Percentiles rank a stretch among this genome's conserved stretches.
Evolutionary conservation across 2,329 filamentous ascomycete species (phyloP).

Genomic region (Penicillium sp.): DNA sequence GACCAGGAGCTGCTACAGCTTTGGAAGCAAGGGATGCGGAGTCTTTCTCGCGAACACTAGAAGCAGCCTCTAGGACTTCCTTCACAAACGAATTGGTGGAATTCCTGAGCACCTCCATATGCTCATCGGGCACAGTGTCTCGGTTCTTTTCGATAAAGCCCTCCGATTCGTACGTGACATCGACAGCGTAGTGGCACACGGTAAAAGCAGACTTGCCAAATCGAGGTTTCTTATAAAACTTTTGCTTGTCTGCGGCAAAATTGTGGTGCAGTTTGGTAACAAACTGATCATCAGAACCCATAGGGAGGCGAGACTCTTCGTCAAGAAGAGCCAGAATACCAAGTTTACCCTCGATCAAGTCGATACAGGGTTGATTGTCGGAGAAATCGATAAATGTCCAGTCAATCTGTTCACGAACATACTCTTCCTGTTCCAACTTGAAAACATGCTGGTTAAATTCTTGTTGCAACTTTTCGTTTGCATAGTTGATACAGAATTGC

Average conservation of each 20-base stretch:
- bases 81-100: constrained; percentile 82
- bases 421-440: constrained; percentile 98
- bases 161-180: constrained; percentile 98
- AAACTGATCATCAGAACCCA: constrained; percentile 96
- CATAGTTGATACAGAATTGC: constrained; percentile 99
- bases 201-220: constrained; percentile 98
- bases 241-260: constrained; percentile 83
- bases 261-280: constrained; percentile 95
- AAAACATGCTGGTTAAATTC: constrained; percentile 99
- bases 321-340: constrained; percentile 89
- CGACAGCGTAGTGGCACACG: constrained; percentile 95
- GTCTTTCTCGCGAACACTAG: constrained; percentile 87
- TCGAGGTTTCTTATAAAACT: constrained; percentile 97
- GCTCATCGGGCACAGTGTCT: constrained; percentile 96
- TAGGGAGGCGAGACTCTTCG: constrained; percentile 92
- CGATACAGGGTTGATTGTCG: constrained; percentile 98
- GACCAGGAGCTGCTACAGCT: constrained; percentile 65
- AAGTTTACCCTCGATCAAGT: constrained; percentile 94
- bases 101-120: constrained; percentile 84
- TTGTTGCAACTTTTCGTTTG: constrained; percentile 98
- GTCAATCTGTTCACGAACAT: constrained; percentile 91
- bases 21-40: constrained; percentile 64
- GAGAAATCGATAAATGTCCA: constrained; percentile 99
- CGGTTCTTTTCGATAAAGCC: constrained; percentile 99
- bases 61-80: constrained; percentile 79